Conservation (phyloP, 208 protist species). For the Trypanosoma theileri region DNA sequence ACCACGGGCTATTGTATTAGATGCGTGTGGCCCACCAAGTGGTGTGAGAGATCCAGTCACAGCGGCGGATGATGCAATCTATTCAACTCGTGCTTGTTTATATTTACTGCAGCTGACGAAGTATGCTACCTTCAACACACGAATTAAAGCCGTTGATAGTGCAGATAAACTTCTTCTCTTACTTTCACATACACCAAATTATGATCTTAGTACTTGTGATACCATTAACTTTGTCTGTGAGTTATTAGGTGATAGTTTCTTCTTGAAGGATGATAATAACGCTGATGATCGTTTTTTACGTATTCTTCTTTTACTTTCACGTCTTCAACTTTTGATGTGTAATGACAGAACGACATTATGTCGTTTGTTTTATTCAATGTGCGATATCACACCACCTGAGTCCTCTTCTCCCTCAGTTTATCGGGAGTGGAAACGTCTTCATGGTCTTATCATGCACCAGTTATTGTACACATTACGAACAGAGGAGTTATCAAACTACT, state of each 20-base stretch:
- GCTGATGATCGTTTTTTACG: conserved; percentile 25
- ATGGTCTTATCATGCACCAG: conserved; percentile 40
- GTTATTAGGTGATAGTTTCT: conserved; percentile 18
- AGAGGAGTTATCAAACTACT: conserved; percentile 20
- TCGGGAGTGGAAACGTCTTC: conserved; percentile 62
- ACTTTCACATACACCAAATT: conserved; percentile 52
- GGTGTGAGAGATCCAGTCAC: conserved; percentile 45
- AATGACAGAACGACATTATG: not conserved
- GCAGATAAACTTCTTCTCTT: conserved; percentile 31
- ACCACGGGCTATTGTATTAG: conserved; percentile 26
- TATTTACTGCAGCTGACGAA: conserved; percentile 14
- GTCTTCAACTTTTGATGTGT: conserved; percentile 33
- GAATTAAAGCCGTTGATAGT: conserved; percentile 17
- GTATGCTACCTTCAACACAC: not conserved
- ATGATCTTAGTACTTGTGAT: conserved; percentile 36
- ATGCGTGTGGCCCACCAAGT: conserved; percentile 36
- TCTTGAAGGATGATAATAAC: conserved; percentile 1
- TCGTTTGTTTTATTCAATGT: conserved; percentile 14
- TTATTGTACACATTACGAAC: conserved; percentile 27
- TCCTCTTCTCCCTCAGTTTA: not conserved
- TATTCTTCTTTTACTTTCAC: conserved; percentile 49
- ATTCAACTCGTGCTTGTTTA: conserved; percentile 29
- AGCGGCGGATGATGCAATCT: conserved; percentile 39
- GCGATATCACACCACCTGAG: not conserved
- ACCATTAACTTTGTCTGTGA: conserved; percentile 33